Conservation (phyloP, 2,329 filamentous ascomycete species). For the Fusarium secorum region DNA sequence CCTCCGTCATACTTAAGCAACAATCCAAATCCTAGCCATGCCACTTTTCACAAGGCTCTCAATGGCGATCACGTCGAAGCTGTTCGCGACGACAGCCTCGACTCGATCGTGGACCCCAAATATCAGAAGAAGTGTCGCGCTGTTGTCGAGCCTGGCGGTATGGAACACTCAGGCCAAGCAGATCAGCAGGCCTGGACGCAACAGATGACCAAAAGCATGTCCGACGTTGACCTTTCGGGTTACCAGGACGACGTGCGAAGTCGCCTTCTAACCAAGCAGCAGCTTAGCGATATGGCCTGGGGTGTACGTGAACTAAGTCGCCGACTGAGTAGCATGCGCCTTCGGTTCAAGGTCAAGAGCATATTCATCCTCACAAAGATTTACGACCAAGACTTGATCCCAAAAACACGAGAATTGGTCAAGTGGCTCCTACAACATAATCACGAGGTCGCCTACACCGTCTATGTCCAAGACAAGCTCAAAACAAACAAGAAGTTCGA, state of each 20-base stretch:
- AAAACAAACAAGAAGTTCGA: slow-evolving; percentile 77
- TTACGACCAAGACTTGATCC: slow-evolving; percentile 83
- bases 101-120: slow-evolving; percentile 38
- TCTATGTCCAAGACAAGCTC: slow-evolving; percentile 84
- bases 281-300: slow-evolving; percentile 96
- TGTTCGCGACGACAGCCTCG: slow-evolving; percentile 23
- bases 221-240: slow-evolving; percentile 51
- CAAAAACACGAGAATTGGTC: slow-evolving; percentile 77
- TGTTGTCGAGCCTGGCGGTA: slow-evolving; percentile 51
- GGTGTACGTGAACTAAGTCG: slow-evolving; percentile 91
- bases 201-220: slow-evolving; percentile 54
- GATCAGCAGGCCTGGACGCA: slow-evolving; percentile 65
- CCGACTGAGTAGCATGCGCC: slow-evolving; percentile 80
- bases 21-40: slow-evolving; percentile 19
- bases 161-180: slow-evolving; percentile 58
- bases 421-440: slow-evolving; percentile 82
- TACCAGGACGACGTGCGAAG: slow-evolving; percentile 56
- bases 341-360: slow-evolving; percentile 81
- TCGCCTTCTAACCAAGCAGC: slow-evolving; percentile 90
- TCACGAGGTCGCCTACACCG: slow-evolving; percentile 71
- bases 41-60: slow-evolving; percentile 10
- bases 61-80: slow-evolving; percentile 25
- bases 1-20: slow-evolving; percentile 32
- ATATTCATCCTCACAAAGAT: slow-evolving; percentile 92
- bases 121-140: slow-evolving; percentile 38